Evolutionary conservation across 164 flowering plant species (phyloP), one percentile per base, ranked within the genome.

Genomic region (Nelumbo lutea): DNA sequence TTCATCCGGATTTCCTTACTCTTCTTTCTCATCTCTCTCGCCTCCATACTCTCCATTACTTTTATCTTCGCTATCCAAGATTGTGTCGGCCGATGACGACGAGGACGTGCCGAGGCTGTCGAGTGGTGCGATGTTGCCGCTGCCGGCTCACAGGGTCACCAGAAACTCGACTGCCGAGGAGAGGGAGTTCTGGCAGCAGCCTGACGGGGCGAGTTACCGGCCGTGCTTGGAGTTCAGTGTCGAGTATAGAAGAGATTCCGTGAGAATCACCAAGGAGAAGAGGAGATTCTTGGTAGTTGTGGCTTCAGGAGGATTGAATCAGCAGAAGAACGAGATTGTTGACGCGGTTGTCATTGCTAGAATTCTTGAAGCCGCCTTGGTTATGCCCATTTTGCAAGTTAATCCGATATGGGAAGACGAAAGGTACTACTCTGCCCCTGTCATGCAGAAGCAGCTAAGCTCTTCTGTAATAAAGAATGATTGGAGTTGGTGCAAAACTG

Each of bases 321-420:
- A 86, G 75, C 86, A 82, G 84, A 80, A 83, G 65, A 81, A 82
- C 71, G 86, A 86, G 85, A 86, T 88, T 56, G 77, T 81, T n/a
- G 90, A 88, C 75, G 93, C 93, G 2, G 88, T 88, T 15, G 81
- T 88, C 14, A 70, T 88, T 7, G 88, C 90, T 0, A 76, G 90
- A 60, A 83, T 88, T 78, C 89, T 88, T 59, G 82, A 67, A 62
- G 88, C 86, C 1, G 81, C 87, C 1, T 53, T 88, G 75, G 83
- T 88, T 59, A 71, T 88, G 8, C 93, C 90, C 0, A 61, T 82
- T 48, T 77, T 88, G 81, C 75, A 83, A 68, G 85, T 83, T 64
- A 83, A 83, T 71, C 50, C 66, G 59, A 75, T 85, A 7, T 79
- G 87, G 86, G 78, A 67, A 10, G 88, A 85, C 67, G 84, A 88